Percentiles rank a stretch among this genome's conserved stretches.
Conservation (phyloP, 202 grass and related monocot genomes). For the Cymbopogon flexuosus region DNA sequence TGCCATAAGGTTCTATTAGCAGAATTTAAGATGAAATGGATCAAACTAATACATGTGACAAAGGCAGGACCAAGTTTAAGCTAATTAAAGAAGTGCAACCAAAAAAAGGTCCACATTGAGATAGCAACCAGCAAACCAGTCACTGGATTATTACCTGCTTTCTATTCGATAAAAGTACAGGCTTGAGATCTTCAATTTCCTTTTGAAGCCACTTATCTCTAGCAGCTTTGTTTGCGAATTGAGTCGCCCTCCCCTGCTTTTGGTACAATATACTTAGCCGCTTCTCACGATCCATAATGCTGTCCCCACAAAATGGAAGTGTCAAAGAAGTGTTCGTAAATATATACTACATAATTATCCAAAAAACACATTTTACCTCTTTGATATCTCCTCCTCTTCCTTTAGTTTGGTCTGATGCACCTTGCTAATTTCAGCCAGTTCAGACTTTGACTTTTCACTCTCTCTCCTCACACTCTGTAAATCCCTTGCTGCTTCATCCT, state of each 20-base stretch:
- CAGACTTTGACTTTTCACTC: conserved; percentile 83
- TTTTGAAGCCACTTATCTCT: conserved; percentile 94
- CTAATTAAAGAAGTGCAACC: background rate
- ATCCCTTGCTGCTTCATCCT: conserved; percentile 86
- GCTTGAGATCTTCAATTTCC: conserved; percentile 92
- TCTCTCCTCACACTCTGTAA: conserved; percentile 71
- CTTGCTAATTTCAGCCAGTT: conserved; percentile 73
- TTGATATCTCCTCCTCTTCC: conserved; percentile 88
- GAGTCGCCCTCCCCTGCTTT: conserved; percentile 95
- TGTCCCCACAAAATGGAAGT: conserved; percentile 36
- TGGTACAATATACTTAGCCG: conserved; percentile 95
- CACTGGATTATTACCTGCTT: conserved; percentile 58
- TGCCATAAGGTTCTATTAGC: background rate
- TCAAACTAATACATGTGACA: conserved; percentile 25
- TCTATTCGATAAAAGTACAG: conserved; percentile 77
- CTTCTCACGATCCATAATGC: conserved; percentile 98
- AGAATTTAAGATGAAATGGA: conserved; percentile 1
- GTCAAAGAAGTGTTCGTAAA: background rate
- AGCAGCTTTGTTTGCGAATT: conserved; percentile 81
- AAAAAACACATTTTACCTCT: conserved; percentile 52
- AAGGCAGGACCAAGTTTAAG: background rate
- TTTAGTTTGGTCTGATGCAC: conserved; percentile 70
- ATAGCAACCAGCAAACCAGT: conserved; percentile 20
- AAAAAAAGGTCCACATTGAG: conserved; percentile 8
- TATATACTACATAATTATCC: background rate